A percentile compares a stretch with the other conserved stretches of the same genome.
Conservation (phyloP, 805 yeast genomes). For the Monosporozyma solicola region DNA sequence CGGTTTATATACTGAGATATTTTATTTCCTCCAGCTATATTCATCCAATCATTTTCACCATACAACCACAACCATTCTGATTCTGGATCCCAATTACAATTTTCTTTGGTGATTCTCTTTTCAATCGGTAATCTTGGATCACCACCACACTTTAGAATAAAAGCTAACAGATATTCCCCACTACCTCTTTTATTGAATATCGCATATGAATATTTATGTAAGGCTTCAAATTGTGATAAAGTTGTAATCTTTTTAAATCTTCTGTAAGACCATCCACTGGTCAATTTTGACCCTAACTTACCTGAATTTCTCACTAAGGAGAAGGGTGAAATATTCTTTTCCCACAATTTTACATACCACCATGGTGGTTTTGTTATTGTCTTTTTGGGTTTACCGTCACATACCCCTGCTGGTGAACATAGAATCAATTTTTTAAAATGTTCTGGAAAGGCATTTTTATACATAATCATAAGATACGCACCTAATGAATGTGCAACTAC, state of each 20-base stretch:
- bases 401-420: slow-evolving; percentile 85
- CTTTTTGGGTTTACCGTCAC: slow-evolving; percentile 28
- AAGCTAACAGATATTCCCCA: slow-evolving; percentile 86
- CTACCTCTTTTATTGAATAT: slow-evolving; percentile 84
- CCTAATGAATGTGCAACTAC: slow-evolving; percentile 89
- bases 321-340: slow-evolving; percentile 79
- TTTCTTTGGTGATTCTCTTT: slow-evolving; percentile 10
- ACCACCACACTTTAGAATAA: slow-evolving; percentile 84
- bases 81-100: slow-evolving; percentile 12
- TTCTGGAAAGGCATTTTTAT: slow-evolving; percentile 52
- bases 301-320: slow-evolving; percentile 67
- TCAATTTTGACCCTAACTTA: slow-evolving; percentile 73
- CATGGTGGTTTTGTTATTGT: slow-evolving; percentile 41
- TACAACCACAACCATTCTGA: slow-evolving; percentile 76
- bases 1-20: slow-evolving; percentile 23
- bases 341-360: slow-evolving; percentile 82
- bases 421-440: slow-evolving; percentile 61
- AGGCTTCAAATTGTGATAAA: slow-evolving; percentile 29
- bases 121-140: slow-evolving; percentile 65
- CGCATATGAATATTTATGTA: slow-evolving; percentile 75
- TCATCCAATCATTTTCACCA: slow-evolving; percentile 74
- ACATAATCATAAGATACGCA: slow-evolving; percentile 66
- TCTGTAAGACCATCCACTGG: slow-evolving; percentile 83
- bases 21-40: slow-evolving; percentile 33
- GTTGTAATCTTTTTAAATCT: slow-evolving; percentile 52